Evolutionary conservation across 2,329 filamentous ascomycete genomes (phyloP).

Genomic region (Coleophoma eucalyptorum): DNA sequence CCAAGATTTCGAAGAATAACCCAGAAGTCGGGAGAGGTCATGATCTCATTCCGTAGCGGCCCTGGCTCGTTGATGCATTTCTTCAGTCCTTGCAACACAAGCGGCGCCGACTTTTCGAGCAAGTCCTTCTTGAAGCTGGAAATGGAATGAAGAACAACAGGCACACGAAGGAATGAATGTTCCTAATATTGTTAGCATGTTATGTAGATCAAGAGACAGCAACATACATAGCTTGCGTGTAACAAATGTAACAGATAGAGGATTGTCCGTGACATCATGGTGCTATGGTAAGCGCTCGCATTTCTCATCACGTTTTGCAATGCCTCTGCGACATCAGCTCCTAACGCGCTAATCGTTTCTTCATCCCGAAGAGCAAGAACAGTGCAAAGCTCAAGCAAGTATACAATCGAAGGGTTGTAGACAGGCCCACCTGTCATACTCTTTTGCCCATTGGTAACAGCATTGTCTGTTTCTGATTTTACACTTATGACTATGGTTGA

Average conservation of each 20-base stretch:
- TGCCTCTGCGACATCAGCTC: constrained; percentile 74
- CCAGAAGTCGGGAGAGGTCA: constrained; percentile 97
- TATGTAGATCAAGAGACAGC: not conserved
- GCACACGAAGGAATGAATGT: constrained; percentile 85
- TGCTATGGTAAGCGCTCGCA: constrained; percentile 71
- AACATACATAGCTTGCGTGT: constrained; percentile 76
- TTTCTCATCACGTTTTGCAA: constrained; percentile 82
- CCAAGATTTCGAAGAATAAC: constrained; percentile 77
- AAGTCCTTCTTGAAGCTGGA: constrained; percentile 79
- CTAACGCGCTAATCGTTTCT: constrained; percentile 67
- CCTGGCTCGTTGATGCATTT: constrained; percentile 76
- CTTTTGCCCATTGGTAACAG: constrained; percentile 58
- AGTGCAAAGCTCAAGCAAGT: constrained; percentile 88
- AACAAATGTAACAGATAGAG: constrained; percentile 85
- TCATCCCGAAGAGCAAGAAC: constrained; percentile 74
- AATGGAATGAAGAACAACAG: constrained; percentile 86
- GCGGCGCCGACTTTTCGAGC: constrained; percentile 69
- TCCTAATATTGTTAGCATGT: constrained; percentile 52
- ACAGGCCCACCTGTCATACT: constrained; percentile 49
- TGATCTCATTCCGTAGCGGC: constrained; percentile 83
- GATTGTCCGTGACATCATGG: constrained; percentile 78
- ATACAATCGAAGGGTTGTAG: constrained; percentile 85
- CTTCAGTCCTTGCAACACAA: constrained; percentile 75
- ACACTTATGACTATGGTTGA: constrained; percentile 80
- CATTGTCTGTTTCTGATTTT: constrained; percentile 75